These are phyloP conservation scores for Paecilomyces sp. DNA, from an alignment of 2,329 filamentous ascomycete species.

Conservation along the genomic window DNA sequence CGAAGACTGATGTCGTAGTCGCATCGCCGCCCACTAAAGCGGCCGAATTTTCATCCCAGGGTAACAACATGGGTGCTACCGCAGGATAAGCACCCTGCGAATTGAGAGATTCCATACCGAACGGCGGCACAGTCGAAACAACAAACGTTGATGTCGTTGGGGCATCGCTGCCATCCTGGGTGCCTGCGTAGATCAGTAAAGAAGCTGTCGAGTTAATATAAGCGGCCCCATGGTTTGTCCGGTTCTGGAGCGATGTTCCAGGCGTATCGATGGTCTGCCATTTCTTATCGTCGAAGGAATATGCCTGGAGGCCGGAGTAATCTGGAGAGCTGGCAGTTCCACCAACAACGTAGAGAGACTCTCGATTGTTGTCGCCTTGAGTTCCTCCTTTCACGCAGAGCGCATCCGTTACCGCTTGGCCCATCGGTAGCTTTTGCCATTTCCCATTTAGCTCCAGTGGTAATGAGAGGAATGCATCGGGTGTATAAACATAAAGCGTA, in stretches of 20 bases:
- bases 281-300: conserved; percentile 47
- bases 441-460: conserved; percentile 59
- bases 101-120: conserved; percentile 52
- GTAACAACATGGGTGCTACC: conserved; percentile 62
- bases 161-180: conserved; percentile 50
- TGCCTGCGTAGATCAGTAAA: conserved; percentile 76
- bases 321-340: conserved; percentile 52
- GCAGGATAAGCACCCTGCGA: conserved; percentile 54
- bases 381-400: conserved; percentile 68
- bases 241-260: conserved; percentile 55
- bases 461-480: conserved; percentile 67
- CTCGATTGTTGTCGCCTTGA: conserved; percentile 47
- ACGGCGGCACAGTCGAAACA: conserved; percentile 60
- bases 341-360: conserved; percentile 74
- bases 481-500: conserved; percentile 76
- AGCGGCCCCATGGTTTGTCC: conserved; percentile 65
- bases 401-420: conserved; percentile 64
- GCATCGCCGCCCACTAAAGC: conserved; percentile 67
- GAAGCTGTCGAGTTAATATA: conserved; percentile 65
- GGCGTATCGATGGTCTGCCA: conserved; percentile 52
- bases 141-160: conserved; percentile 69
- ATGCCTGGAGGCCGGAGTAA: conserved; percentile 71
- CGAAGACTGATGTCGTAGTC: conserved; percentile 61
- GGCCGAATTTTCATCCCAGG: conserved; percentile 64
- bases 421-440: conserved; percentile 62